Conservation (phyloP, 2,329 filamentous ascomycete species). For the Colletotrichum coccodes region DNA sequence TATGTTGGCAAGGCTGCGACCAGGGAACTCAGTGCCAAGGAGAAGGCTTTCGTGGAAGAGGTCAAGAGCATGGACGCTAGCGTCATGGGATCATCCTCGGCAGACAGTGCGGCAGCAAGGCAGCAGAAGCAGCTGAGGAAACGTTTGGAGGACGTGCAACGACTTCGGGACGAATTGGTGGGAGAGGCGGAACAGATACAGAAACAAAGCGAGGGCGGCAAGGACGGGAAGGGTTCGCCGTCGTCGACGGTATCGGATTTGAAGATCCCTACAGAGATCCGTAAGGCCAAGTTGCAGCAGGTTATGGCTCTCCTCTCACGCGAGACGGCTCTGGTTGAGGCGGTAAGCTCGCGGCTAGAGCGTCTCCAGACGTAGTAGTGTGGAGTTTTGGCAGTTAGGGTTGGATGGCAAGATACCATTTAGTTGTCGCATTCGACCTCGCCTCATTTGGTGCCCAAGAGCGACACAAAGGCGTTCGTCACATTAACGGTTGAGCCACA, state of each 20-base stretch:
- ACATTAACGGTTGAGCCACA: neutral
- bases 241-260: conserved; percentile 52
- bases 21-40: conserved; percentile 55
- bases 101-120: conserved; percentile 14
- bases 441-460: conserved; percentile 14
- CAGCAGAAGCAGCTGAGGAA: conserved; percentile 59
- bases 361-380: conserved; percentile 52
- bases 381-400: neutral
- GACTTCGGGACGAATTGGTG: conserved; percentile 62
- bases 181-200: conserved; percentile 60
- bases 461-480: neutral
- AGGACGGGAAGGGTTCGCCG: conserved; percentile 37
- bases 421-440: neutral
- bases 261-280: conserved; percentile 68
- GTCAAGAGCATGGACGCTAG: conserved; percentile 65
- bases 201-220: conserved; percentile 34
- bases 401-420: conserved; percentile 23
- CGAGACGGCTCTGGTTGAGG: conserved; percentile 75
- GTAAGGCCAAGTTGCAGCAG: conserved; percentile 71
- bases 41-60: conserved; percentile 57
- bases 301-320: conserved; percentile 72
- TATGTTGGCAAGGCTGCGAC: conserved; percentile 52
- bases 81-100: conserved; percentile 45
- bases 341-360: conserved; percentile 70
- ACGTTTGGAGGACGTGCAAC: conserved; percentile 67